Evolutionary conservation across 495 filamentous ascomycete genomes (phyloP).

Genomic region (Penicillium chermesinum): DNA sequence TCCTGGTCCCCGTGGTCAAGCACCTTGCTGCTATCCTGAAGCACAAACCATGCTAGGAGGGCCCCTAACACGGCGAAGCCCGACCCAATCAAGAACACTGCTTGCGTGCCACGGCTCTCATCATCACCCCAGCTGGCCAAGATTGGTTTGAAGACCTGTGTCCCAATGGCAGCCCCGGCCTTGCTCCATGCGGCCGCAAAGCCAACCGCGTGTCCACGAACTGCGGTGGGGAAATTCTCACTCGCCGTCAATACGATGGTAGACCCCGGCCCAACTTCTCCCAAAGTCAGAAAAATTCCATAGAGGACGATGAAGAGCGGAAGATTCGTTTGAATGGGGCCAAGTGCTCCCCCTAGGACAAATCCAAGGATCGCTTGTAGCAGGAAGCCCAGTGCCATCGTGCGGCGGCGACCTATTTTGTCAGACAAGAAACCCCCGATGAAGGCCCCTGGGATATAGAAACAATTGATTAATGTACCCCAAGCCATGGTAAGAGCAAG

Average conservation of each 20-base stretch:
- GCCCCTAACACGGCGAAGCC: slow-evolving; percentile 24
- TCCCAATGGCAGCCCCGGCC: slow-evolving; percentile 77
- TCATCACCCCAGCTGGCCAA: slow-evolving; percentile 24
- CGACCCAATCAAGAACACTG: slow-evolving; percentile 26
- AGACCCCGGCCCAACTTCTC: slow-evolving; percentile 73
- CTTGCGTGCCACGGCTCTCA: slow-evolving; percentile 20
- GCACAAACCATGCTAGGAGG: slow-evolving; percentile 22
- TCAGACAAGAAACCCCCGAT: slow-evolving; percentile 64
- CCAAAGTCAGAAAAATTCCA: slow-evolving; percentile 65
- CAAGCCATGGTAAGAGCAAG: slow-evolving; percentile 63
- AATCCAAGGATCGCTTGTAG: slow-evolving; percentile 65
- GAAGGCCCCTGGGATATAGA: slow-evolving; percentile 74
- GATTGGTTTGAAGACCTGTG: slow-evolving; percentile 54
- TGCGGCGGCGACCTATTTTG: slow-evolving; percentile 59
- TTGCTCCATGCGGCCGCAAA: slow-evolving; percentile 74
- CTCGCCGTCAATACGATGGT: slow-evolving; percentile 63
- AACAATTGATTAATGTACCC: slow-evolving; percentile 73
- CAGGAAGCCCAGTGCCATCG: slow-evolving; percentile 55
- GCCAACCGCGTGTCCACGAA: slow-evolving; percentile 77
- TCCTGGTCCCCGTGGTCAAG: slow-evolving; percentile 24
- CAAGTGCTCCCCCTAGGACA: slow-evolving; percentile 63
- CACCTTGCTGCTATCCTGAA: slow-evolving; percentile 20
- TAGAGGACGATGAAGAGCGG: slow-evolving; percentile 66
- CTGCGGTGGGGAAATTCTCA: slow-evolving; percentile 66
- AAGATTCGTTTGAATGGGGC: slow-evolving; percentile 49